phyloP scores from a whole-genome alignment of 2,329 filamentous ascomycete species.

The Scedosporium boydii region DNA sequence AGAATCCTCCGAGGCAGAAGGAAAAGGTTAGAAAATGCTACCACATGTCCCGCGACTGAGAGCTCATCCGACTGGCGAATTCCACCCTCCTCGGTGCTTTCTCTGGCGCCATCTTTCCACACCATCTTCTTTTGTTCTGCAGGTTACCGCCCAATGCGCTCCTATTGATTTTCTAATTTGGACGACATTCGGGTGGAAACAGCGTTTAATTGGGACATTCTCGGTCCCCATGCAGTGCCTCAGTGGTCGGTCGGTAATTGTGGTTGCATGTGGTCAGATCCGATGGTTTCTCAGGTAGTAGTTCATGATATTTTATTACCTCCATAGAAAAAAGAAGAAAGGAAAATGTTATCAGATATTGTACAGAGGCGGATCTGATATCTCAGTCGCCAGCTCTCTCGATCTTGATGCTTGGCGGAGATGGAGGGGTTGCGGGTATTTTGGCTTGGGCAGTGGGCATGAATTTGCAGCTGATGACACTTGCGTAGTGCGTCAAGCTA shows the following conservation, averaged over 20 bases:
- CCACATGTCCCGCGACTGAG: neutral
- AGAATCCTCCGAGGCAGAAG: neutral
- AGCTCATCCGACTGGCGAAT: neutral
- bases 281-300: no score
- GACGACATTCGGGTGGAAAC: neutral
- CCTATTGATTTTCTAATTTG: constrained; percentile 4
- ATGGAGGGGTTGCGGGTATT: no score
- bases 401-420: no score
- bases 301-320: no score
- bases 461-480: no score
- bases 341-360: no score
- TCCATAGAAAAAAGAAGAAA: no score
- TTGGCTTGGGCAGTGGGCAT: no score
- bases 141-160: neutral
- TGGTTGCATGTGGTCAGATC: no score
- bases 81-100: neutral
- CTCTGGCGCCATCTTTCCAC: neutral
- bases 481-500: no score
- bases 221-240: neutral
- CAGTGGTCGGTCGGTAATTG: neutral
- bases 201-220: neutral
- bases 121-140: constrained; percentile 1
- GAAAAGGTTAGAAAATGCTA: neutral
- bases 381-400: no score
- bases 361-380: no score